A percentile compares a stretch with the other conserved stretches of the same genome.
Evolutionary conservation across 2,329 filamentous ascomycete species (phyloP).

Genomic region (Botrytis sinoallii): DNA sequence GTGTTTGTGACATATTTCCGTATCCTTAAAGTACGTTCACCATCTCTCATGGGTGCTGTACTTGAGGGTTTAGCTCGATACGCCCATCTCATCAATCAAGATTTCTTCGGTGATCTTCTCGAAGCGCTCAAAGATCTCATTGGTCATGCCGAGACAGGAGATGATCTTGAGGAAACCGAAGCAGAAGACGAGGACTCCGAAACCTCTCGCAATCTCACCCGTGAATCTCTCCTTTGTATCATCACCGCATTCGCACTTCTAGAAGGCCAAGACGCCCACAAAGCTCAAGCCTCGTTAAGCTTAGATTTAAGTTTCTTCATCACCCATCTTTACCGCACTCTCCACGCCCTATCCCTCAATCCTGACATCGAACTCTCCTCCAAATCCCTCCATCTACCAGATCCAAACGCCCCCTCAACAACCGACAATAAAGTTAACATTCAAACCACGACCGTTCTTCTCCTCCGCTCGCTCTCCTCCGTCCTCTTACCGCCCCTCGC

Average conservation of each 20-base stretch:
- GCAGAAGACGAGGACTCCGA: constrained; percentile 50
- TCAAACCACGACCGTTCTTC: constrained; percentile 88
- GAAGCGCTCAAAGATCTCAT: constrained; percentile 94
- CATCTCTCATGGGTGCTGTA: constrained; percentile 92
- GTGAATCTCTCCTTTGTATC: constrained; percentile 88
- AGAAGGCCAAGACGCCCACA: constrained; percentile 87
- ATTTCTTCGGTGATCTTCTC: constrained; percentile 95
- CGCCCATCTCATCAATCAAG: constrained; percentile 95
- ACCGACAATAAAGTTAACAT: constrained; percentile 78
- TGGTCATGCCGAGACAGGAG: constrained; percentile 63
- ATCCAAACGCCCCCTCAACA: constrained; percentile 54
- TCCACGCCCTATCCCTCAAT: constrained; percentile 75
- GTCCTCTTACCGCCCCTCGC: constrained; percentile 74
- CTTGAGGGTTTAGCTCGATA: constrained; percentile 93
- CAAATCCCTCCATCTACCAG: constrained; percentile 68
- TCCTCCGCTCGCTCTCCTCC: constrained; percentile 80
- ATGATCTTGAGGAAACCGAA: constrained; percentile 43
- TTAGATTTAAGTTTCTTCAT: constrained; percentile 96
- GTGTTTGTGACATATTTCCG: constrained; percentile 96
- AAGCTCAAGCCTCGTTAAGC: constrained; percentile 75
- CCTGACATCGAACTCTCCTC: constrained; percentile 80
- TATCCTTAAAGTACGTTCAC: constrained; percentile 78
- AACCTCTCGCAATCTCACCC: constrained; percentile 68
- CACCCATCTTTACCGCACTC: constrained; percentile 83
- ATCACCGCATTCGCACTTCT: constrained; percentile 96